phyloP scores from a whole-genome alignment of 2,329 filamentous ascomycete species.

The Lachnellula cervina region DNA sequence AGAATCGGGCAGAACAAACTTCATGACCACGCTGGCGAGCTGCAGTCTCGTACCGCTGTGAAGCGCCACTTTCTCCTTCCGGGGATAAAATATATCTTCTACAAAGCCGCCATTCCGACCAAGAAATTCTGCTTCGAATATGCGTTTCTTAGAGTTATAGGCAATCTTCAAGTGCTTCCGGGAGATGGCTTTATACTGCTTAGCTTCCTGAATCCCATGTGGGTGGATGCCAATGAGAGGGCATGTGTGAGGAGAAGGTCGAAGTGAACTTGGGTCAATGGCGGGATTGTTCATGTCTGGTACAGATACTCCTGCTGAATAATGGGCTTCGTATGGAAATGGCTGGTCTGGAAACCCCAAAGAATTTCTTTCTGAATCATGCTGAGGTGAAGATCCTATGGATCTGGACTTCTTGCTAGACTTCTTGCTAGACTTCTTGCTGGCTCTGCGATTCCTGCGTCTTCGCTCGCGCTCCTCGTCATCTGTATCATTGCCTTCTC shows the following conservation, averaged over 20 bases:
- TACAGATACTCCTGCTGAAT: constrained; percentile 38
- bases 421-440: constrained; percentile 34
- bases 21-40: constrained; percentile 65
- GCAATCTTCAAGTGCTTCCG: constrained; percentile 68
- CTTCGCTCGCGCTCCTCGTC: constrained; percentile 46
- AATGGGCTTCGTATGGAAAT: constrained; percentile 48
- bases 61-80: constrained; percentile 51
- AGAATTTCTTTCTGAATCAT: constrained; percentile 29
- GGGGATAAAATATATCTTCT: constrained; percentile 52
- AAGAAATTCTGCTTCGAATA: constrained; percentile 59
- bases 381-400: constrained; percentile 38
- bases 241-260: constrained; percentile 56
- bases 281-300: constrained; percentile 56
- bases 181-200: constrained; percentile 67
- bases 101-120: constrained; percentile 64
- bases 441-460: constrained; percentile 35
- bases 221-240: constrained; percentile 71
- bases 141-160: constrained; percentile 57
- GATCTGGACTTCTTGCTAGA: constrained; percentile 43
- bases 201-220: constrained; percentile 54
- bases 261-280: constrained; percentile 50
- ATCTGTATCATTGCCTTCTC: constrained; percentile 57
- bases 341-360: constrained; percentile 23
- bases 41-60: constrained; percentile 63
- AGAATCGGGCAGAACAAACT: constrained; percentile 65